phyloP scores from a whole-genome alignment of 176 grass and related monocot genomes.

The Pontederia paniculata region DNA sequence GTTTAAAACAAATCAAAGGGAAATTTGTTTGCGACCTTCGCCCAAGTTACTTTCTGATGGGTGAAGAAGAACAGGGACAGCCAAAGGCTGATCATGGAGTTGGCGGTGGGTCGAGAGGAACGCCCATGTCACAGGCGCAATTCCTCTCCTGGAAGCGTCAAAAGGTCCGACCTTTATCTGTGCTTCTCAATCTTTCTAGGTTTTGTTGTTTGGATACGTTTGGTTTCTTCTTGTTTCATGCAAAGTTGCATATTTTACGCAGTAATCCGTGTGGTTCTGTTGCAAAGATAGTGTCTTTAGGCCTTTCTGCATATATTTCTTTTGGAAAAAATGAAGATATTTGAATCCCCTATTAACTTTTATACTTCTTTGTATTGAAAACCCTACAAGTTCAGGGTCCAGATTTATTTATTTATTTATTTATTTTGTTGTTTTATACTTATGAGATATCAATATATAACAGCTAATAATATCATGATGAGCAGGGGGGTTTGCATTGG shows the following conservation, averaged over 20 bases:
- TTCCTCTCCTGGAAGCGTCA: constrained; percentile 80
- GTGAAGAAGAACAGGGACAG: neutral
- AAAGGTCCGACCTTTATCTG: constrained; percentile 29
- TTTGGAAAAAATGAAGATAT: neutral
- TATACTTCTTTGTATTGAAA: too few relatives aligned
- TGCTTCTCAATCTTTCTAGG: neutral
- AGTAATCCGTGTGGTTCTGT: neutral
- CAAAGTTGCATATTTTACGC: neutral
- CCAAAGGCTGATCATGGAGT: neutral
- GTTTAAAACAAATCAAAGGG: too few relatives aligned
- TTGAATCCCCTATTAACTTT: too few relatives aligned
- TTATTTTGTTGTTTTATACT: too few relatives aligned
- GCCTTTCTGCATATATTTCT: neutral
- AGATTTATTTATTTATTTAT: too few relatives aligned
- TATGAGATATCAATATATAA: too few relatives aligned
- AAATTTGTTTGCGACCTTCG: neutral
- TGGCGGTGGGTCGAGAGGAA: neutral
- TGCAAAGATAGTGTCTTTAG: neutral
- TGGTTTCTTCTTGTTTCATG: neutral
- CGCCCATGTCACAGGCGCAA: constrained; percentile 38
- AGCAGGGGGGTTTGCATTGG: too few relatives aligned
- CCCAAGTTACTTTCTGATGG: neutral
- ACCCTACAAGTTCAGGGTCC: too few relatives aligned
- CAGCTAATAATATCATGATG: too few relatives aligned
- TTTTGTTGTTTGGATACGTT: neutral